These are phyloP conservation scores for Populus deltoides DNA, from an alignment of 345 rosid species.

Conservation along the genomic window DNA sequence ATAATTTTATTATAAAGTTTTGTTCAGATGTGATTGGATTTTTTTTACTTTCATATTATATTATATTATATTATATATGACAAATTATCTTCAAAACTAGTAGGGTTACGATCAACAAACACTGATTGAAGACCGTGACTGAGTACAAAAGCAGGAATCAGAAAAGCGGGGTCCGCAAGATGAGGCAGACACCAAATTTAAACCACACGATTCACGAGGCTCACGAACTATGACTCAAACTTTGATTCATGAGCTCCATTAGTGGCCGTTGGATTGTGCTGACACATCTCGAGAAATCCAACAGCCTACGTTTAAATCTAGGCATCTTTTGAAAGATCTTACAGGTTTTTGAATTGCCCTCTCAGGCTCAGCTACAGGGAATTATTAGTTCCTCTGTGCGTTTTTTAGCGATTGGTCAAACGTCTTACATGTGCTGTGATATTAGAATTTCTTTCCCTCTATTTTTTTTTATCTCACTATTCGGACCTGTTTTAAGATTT, in stretches of 20 bases:
- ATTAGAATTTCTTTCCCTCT: not conserved
- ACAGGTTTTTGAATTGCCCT: constrained; percentile 15
- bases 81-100: no score
- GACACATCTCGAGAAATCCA: constrained; percentile 29
- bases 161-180: not conserved
- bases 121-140: not conserved
- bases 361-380: no score
- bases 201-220: constrained; percentile 36
- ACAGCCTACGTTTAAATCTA: constrained; percentile 28
- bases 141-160: not conserved
- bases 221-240: not conserved
- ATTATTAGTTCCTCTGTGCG: not conserved
- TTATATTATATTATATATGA: no score
- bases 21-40: no score
- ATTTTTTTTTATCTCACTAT: not conserved
- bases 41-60: no score
- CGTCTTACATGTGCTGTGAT: not conserved
- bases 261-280: constrained; percentile 21
- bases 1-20: no score
- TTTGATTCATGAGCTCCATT: not conserved
- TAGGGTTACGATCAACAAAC: no score
- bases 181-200: not conserved
- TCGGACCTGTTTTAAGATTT: not conserved
- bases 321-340: not conserved
- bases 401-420: not conserved